Evolutionary conservation across 2,329 filamentous ascomycete genomes (phyloP), one percentile per base, ranked within the genome.

Genomic region (Pestalotiopsis fici): DNA sequence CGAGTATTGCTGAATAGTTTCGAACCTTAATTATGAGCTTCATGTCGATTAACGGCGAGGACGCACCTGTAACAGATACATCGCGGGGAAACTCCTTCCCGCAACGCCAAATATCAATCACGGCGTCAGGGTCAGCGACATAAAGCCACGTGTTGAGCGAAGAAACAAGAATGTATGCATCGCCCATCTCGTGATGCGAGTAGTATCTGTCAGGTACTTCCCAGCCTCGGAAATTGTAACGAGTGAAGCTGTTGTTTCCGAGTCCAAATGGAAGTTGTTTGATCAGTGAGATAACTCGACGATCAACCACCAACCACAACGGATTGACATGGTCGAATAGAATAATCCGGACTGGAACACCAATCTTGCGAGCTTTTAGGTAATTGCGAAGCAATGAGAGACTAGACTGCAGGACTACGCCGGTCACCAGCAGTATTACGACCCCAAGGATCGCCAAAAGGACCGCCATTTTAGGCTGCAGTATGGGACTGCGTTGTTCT

Each of bases 1-100:
- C 64, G 21, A 72, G 66, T 9, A 71, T 70, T 1, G 64, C 69
- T 12, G 1, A 27, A 9, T 9, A 23, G 9, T 25, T 9, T 25
- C n/a, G 23, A 25, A n/a, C 23, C 12, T 55, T 25, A 27, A 27
- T 37, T 23, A 61, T 43, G 59, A 5, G 23, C 12, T 43, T 21
- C 6, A 15, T 61, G 31, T 5, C 6, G 21, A 18, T 25, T 59
- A n/a, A 27, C 23, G 21, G 9, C 15, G 6, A 18, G 5, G 15
- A 76, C 54, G 69, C 74, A 43, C 72, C 75, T 62, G 69, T 70
- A 27, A 64, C 66, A 13, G 63, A 67, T 63, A 59, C 21, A 54
- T 61, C 55, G 11, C 64, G 47, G 2, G 61, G 35, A 50, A 65
- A 57, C n/a, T 65, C 64, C 11, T 28, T 50, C 4, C 55, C 15